A percentile compares a stretch with the other conserved stretches of the same genome.
phyloP scores from a whole-genome alignment of 2,329 filamentous ascomycete genomes.

The Talaromyces albobiverticillius region DNA sequence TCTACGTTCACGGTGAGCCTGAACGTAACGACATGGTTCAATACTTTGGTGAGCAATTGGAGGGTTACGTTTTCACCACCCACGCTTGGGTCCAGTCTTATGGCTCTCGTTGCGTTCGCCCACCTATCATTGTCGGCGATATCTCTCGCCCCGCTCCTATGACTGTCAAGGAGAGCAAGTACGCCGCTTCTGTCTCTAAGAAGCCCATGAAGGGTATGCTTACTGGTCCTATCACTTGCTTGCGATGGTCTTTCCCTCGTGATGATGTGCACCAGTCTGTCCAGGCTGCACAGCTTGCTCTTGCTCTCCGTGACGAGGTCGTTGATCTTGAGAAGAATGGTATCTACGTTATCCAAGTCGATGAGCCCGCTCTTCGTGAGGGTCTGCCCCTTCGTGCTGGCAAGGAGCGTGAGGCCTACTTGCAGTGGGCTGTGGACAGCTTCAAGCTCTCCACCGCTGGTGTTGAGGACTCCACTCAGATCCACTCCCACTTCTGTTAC shows the following conservation, averaged over 20 bases:
- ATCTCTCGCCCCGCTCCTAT: conserved; percentile 95
- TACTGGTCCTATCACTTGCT: conserved; percentile 96
- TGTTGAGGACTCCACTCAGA: conserved; percentile 94
- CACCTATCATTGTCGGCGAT: conserved; percentile 97
- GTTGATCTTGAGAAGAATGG: conserved; percentile 96
- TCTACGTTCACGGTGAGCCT: conserved; percentile 97
- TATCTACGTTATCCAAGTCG: conserved; percentile 97
- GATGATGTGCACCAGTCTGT: conserved; percentile 99
- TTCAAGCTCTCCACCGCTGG: conserved; percentile 95
- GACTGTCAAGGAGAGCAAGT: conserved; percentile 99
- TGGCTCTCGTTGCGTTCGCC: conserved; percentile 96
- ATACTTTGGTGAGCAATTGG: conserved; percentile 95
- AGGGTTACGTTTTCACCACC: conserved; percentile 98
- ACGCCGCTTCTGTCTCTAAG: conserved; percentile 90
- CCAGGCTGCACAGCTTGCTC: conserved; percentile 96
- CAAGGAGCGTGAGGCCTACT: conserved; percentile 93
- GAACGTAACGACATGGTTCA: conserved; percentile 99
- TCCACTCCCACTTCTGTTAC: conserved; percentile 99
- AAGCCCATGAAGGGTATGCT: conserved; percentile 99
- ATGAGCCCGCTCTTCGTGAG: conserved; percentile 98
- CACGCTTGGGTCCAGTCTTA: conserved; percentile 99
- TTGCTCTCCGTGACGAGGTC: conserved; percentile 97
- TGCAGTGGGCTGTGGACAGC: conserved; percentile 94
- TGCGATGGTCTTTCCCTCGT: conserved; percentile 99
- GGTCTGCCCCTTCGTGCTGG: conserved; percentile 95